Evolutionary conservation across 257 asterid genomes (phyloP).

Genomic region (Nyctanthes arbortristis): DNA sequence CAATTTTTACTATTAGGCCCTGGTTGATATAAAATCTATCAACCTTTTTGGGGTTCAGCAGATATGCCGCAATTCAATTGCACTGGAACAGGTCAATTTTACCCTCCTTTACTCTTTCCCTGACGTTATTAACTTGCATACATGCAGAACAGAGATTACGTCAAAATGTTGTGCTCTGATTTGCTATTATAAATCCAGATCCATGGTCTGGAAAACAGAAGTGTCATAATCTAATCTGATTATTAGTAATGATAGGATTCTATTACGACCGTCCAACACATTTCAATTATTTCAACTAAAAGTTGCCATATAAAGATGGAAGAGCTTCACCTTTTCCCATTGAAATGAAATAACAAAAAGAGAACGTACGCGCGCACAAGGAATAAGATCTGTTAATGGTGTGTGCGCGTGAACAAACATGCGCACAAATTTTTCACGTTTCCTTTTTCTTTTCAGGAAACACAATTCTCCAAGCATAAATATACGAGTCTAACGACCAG

Average conservation of each 20-base stretch:
- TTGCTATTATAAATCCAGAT: not conserved
- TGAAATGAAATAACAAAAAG: not conserved
- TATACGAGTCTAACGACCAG: not conserved
- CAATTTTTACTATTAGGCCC: constrained; percentile 56
- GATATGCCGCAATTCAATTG: constrained; percentile 96
- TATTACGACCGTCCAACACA: constrained; percentile 1
- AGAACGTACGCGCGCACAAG: too few relatives aligned
- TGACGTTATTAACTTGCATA: constrained; percentile 4
- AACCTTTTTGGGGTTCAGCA: constrained; percentile 99
- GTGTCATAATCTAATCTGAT: constrained; percentile 7
- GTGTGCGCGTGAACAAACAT: too few relatives aligned
- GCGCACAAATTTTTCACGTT: too few relatives aligned
- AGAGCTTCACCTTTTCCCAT: not conserved
- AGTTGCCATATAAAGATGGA: not conserved
- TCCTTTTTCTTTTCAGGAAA: not conserved
- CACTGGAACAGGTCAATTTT: constrained; percentile 83
- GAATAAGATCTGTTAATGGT: too few relatives aligned
- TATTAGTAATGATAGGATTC: not conserved
- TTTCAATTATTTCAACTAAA: not conserved
- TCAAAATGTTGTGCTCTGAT: not conserved
- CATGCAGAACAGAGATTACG: not conserved
- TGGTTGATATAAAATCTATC: constrained; percentile 87
- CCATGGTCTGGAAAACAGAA: not conserved
- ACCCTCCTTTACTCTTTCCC: constrained; percentile 10
- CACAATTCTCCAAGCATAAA: not conserved